Evolutionary conservation across 169 alveolate genomes (phyloP), one percentile per base, ranked within the genome.

Genomic region (Hepatocystis sp.): DNA sequence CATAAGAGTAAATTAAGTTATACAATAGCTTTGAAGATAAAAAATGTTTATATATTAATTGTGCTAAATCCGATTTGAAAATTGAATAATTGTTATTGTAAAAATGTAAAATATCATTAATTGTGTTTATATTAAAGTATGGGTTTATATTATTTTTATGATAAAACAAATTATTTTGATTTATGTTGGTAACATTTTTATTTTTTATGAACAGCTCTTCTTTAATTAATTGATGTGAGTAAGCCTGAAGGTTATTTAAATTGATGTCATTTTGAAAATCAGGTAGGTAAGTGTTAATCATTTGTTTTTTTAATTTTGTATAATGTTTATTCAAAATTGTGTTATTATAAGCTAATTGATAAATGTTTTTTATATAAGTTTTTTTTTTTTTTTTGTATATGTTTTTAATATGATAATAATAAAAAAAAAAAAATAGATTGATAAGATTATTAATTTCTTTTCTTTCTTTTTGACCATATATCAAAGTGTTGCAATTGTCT

Each of bases 371-470:
- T n/a, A 0, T 52, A 10, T 13, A 3, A 4, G 15, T 10, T 4
- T 21, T 13, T 34, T 28, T 15, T 28, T 0, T 25, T 11, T 4
- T 17, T 27, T 10, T 7, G 15, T 17, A 5, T 1, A 46, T n/a
- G 4, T 21, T 46, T 49, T 49, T 58, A 34, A 71, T 44, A 42
- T 71, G 13, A 23, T 71, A 21, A 39, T 71, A 61, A 36, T 42
- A 71, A 44, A 71, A 71, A 19, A 71, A 71, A 30, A 71, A 42
- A 51, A 40, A 71, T 11, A 71, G 40, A 58, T 71, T 71, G 17
- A 71, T 71, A 13, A 71, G 86, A 46, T 71, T 71, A 51, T 71
- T 71, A 17, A 71, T 71, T 71, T 71, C 86, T 42, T 34, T 71
- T 49, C 65, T 56, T 36, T 27, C 52, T 5, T 40, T 7, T 55